Evolutionary conservation across 1,284 basidiomycete genomes (phyloP), one percentile per base, ranked within the genome.

Genomic region (Xerocomus amazonicus): DNA sequence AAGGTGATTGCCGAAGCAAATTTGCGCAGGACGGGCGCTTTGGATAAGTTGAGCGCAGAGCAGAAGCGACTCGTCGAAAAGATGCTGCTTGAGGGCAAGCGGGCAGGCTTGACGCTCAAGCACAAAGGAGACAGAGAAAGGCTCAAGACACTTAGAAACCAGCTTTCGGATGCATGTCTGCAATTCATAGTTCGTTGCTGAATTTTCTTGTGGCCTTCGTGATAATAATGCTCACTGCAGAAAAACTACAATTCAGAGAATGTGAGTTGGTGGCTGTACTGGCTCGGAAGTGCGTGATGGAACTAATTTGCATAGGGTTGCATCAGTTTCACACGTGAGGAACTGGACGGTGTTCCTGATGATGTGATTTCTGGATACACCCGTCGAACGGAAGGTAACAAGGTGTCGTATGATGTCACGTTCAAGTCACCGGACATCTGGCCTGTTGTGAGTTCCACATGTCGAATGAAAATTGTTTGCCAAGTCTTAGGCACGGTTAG

Each of bases 231-330:
- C 3, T 31, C 23, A 37, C 50, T 6, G 42, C 57, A 89, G 82
- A 89, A 88, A 84, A 90, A 90, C 70, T 89, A 84, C 68, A 92
- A 91, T 59, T 87, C 92, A 66, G 90, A 92, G 62, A 84, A 84
- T 47, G 88, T 88, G 57, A 42, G 70, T 59, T 4, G 36, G 8
- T 17, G 4, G 19, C 19, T 38, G n/a, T 10, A n/a, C 3, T 16
- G 5, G 17, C 8, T 32, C 9, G 12, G 9, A 0, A 6, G 3
- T 5, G 7, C 27, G 16, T n/a, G 19, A 43, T 43, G 13, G 36
- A 23, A 51, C 39, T 9, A 14, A 42, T 26, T 13, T 3, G 8
- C 29, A 31, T 23, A 90, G 85, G 81, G 77, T 10, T 68, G 71
- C 23, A 73, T 90, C 33, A 70, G 73, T 5, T 88, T 90, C 58